Percentiles rank a stretch among this genome's conserved stretches.
Conservation (phyloP, 257 asterid species). For the Agastache rugosa region DNA sequence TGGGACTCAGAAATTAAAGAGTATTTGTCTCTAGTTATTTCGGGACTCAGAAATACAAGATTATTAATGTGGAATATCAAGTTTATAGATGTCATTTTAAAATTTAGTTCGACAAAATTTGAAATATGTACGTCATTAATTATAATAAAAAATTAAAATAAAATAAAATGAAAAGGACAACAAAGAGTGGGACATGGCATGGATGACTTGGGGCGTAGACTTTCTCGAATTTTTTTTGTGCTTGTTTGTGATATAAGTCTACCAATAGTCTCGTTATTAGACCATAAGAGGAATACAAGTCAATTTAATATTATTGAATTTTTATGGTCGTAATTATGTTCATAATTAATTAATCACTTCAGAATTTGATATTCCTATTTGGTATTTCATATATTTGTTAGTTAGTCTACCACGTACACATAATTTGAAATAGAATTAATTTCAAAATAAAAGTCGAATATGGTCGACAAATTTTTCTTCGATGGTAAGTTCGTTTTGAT, state of each 20-base stretch:
- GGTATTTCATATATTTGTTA: background rate
- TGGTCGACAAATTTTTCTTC: background rate
- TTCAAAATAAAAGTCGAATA: background rate
- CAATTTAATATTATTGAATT: slow-evolving; percentile 11
- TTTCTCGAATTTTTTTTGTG: slow-evolving; percentile 29
- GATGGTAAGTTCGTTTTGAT: background rate
- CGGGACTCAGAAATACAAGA: no score
- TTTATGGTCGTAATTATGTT: background rate
- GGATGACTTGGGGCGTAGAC: slow-evolving; percentile 70
- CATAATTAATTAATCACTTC: background rate
- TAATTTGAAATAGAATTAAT: background rate
- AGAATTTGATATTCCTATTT: background rate
- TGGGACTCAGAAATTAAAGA: no score
- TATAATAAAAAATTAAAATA: background rate
- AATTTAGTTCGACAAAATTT: background rate
- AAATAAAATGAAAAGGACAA: slow-evolving; percentile 11
- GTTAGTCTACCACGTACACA: background rate
- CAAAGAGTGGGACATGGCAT: slow-evolving; percentile 40
- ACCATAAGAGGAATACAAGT: slow-evolving; percentile 38
- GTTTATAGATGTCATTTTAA: no score
- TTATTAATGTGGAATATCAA: no score
- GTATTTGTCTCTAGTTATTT: no score
- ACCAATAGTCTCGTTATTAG: slow-evolving; percentile 50
- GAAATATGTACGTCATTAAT: background rate
- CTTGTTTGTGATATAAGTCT: slow-evolving; percentile 28